Conservation (phyloP, 2,329 filamentous ascomycete genomes). For the Nigrograna mackinnonii region DNA sequence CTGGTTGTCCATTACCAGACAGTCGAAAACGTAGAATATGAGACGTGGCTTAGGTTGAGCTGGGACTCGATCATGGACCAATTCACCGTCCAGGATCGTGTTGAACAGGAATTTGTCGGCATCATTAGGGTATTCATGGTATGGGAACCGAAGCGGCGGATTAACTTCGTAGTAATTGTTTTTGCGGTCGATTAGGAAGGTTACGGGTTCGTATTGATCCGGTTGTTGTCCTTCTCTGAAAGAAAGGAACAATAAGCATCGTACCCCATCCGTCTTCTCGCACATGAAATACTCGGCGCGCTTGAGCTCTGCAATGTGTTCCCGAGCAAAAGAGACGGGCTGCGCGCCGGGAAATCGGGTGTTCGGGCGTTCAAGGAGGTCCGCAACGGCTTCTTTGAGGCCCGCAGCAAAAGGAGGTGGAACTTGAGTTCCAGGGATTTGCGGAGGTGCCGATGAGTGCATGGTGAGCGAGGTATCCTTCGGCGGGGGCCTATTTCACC, state of each 20-base stretch:
- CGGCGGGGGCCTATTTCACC: no score
- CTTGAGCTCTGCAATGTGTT: constrained; percentile 81
- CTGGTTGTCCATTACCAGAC: constrained; percentile 77
- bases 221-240: constrained; percentile 62
- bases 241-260: constrained; percentile 92
- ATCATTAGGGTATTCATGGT: constrained; percentile 61
- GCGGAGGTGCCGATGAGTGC: constrained; percentile 24
- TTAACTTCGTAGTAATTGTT: constrained; percentile 94
- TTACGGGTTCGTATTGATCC: constrained; percentile 48
- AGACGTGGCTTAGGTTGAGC: constrained; percentile 68
- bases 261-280: constrained; percentile 96
- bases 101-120: constrained; percentile 69
- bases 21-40: constrained; percentile 92
- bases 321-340: constrained; percentile 85
- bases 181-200: constrained; percentile 95
- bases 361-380: constrained; percentile 71
- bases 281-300: constrained; percentile 92
- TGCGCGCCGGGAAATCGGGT: constrained; percentile 84
- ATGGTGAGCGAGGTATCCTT: constrained; percentile 2
- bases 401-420: constrained; percentile 32
- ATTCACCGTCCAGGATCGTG: constrained; percentile 89
- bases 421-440: constrained; percentile 37
- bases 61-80: constrained; percentile 78
- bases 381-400: constrained; percentile 74
- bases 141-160: constrained; percentile 77